phyloP scores from a whole-genome alignment of 2,329 filamentous ascomycete species.

The Cladosporium oxysporum region DNA sequence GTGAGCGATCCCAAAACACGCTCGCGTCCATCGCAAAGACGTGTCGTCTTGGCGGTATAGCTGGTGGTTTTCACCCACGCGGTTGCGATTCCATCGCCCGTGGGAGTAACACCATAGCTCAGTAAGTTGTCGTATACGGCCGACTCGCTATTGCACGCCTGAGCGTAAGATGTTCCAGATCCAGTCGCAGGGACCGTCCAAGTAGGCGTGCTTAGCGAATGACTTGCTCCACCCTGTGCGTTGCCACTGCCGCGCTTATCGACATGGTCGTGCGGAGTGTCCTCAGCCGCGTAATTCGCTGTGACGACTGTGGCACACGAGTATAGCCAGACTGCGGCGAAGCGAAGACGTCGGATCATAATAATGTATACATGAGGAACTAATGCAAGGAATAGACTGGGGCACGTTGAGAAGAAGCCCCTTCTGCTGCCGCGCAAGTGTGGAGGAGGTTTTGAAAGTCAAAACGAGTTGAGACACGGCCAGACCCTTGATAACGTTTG shows the following conservation, averaged over 20 bases:
- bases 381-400: background rate
- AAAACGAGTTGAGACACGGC: background rate
- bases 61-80: constrained; percentile 9
- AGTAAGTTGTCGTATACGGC: constrained; percentile 13
- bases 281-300: background rate
- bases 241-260: background rate
- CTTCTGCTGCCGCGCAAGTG: background rate
- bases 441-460: background rate
- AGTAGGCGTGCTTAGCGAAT: constrained; percentile 5
- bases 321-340: background rate
- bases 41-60: constrained; percentile 11
- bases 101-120: constrained; percentile 16
- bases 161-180: constrained; percentile 12
- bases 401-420: constrained; percentile 2
- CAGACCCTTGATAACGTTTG: background rate
- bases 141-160: constrained; percentile 6
- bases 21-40: constrained; percentile 12
- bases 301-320: constrained; percentile 1
- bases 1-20: constrained; percentile 16
- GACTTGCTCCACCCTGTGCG: constrained; percentile 1
- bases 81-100: background rate
- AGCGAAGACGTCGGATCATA: background rate
- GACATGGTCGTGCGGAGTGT: constrained; percentile 9
- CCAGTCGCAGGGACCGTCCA: constrained; percentile 18
- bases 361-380: constrained; percentile 6